Conservation (phyloP, 163 green algal genomes). For the Volvox carteri region DNA sequence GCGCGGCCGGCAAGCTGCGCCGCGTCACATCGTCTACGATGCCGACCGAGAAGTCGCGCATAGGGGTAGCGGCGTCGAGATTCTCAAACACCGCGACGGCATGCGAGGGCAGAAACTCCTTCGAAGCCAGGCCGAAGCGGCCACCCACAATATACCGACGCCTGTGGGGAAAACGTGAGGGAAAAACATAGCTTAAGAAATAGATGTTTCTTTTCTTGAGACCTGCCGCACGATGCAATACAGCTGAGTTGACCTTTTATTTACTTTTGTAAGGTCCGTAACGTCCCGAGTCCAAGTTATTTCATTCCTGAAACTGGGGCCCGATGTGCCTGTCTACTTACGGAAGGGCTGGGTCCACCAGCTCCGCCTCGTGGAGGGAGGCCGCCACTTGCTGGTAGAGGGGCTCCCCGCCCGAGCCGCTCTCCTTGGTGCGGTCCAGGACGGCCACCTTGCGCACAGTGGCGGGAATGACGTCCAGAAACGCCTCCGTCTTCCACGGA, state of each 20-base stretch:
- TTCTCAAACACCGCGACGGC: slow-evolving; percentile 72
- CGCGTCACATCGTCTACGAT: slow-evolving; percentile 75
- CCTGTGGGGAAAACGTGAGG: not conserved
- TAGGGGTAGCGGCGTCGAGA: slow-evolving; percentile 55
- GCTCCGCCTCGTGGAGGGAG: slow-evolving; percentile 53
- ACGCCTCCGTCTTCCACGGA: slow-evolving; percentile 67
- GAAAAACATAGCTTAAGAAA: too few species aligned
- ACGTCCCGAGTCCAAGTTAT: too few species aligned
- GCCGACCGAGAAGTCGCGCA: slow-evolving; percentile 62
- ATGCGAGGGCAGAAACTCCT: slow-evolving; percentile 79
- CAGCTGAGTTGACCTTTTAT: too few species aligned
- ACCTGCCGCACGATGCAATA: too few species aligned
- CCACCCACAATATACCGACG: slow-evolving; percentile 67
- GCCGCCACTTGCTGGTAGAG: slow-evolving; percentile 70
- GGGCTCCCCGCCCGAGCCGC: slow-evolving; percentile 64
- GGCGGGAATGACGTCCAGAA: slow-evolving; percentile 67
- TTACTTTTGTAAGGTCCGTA: too few species aligned
- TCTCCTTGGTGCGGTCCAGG: slow-evolving; percentile 79
- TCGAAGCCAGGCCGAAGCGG: slow-evolving; percentile 75
- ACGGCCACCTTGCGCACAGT: slow-evolving; percentile 62
- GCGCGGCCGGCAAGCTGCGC: slow-evolving; percentile 29
- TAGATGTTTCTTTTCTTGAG: too few species aligned
- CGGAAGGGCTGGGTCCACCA: slow-evolving; percentile 20
- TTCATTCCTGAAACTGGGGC: too few species aligned
- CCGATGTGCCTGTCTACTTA: too few species aligned